Evolutionary conservation across 352 stramenopile genomes (phyloP).

Genomic region (Globisporangium alternatum): DNA sequence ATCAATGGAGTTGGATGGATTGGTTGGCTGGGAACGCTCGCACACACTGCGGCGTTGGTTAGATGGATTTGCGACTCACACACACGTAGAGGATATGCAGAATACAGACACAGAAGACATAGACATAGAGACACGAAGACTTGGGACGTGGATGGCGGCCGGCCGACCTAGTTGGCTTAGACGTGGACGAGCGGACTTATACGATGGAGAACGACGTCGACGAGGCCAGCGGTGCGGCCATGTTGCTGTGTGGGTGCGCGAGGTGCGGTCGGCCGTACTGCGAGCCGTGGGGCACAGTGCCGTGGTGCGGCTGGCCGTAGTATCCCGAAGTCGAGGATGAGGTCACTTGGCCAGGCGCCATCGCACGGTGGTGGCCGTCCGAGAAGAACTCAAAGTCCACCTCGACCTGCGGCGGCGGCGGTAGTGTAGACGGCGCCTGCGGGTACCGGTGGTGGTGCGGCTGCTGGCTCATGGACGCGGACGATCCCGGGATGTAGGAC

Average conservation of each 20-base stretch:
- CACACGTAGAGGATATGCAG: neutral
- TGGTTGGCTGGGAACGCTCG: neutral
- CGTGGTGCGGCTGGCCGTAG: slow-evolving; percentile 3
- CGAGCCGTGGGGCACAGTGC: neutral
- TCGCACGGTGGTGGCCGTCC: slow-evolving; percentile 9
- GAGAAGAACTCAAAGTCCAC: slow-evolving; percentile 31
- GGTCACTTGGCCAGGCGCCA: neutral
- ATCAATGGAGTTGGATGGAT: neutral
- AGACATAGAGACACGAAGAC: slow-evolving; percentile 9
- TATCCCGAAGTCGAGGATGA: neutral
- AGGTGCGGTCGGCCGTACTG: slow-evolving; percentile 19
- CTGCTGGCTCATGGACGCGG: slow-evolving; percentile 13
- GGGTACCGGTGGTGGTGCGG: slow-evolving; percentile 24
- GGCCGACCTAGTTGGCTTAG: neutral
- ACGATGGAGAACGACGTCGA: slow-evolving; percentile 15
- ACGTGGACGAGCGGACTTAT: neutral
- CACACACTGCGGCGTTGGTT: neutral
- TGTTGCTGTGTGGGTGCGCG: slow-evolving; percentile 17
- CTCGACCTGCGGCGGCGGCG: slow-evolving; percentile 16
- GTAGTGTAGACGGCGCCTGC: slow-evolving; percentile 18
- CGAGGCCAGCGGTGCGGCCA: slow-evolving; percentile 8
- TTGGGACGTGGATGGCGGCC: neutral
- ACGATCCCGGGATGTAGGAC: slow-evolving; percentile 7
- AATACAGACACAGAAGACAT: neutral
- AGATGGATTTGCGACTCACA: neutral